These are phyloP conservation scores for Podila minutissima DNA, from an alignment of 192 early-diverging fungal genomes.

Conservation along the genomic window DNA sequence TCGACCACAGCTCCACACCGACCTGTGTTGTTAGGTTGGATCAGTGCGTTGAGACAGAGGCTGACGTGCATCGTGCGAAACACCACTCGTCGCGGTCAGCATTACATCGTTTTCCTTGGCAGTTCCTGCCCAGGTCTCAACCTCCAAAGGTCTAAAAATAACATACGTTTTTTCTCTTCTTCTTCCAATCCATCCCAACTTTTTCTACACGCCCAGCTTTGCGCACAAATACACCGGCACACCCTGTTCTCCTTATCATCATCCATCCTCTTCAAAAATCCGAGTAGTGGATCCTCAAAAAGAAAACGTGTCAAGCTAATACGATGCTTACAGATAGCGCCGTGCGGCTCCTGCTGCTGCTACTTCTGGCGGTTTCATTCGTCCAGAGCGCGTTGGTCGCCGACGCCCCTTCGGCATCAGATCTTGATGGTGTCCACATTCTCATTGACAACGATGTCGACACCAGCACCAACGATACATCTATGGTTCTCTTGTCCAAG, in stretches of 20 bases:
- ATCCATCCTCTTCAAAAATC: too few species aligned
- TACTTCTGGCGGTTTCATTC: not conserved
- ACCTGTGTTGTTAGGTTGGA: too few species aligned
- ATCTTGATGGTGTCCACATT: slow-evolving; percentile 20
- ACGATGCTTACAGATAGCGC: not conserved
- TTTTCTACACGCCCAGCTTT: not conserved
- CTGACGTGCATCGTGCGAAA: too few species aligned
- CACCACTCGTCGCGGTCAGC: too few species aligned
- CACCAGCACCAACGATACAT: slow-evolving; percentile 10
- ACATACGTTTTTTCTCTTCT: not conserved
- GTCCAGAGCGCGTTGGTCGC: not conserved
- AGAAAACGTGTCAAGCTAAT: not conserved
- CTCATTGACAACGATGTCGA: slow-evolving; percentile 41
- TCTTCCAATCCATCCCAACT: not conserved
- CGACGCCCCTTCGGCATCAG: slow-evolving; percentile 18
- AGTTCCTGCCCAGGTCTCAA: not conserved
- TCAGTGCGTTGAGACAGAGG: too few species aligned
- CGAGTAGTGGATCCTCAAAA: too few species aligned
- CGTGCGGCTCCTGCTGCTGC: not conserved
- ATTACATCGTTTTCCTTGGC: not conserved
- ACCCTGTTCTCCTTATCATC: too few species aligned
- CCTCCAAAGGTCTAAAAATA: not conserved
- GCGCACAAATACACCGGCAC: too few species aligned
- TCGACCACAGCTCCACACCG: too few species aligned
- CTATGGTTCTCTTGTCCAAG: slow-evolving; percentile 28